Base-by-base conservation (phyloP, 108 stramenopile genomes). In the Skeletonema menzelii region DNA sequence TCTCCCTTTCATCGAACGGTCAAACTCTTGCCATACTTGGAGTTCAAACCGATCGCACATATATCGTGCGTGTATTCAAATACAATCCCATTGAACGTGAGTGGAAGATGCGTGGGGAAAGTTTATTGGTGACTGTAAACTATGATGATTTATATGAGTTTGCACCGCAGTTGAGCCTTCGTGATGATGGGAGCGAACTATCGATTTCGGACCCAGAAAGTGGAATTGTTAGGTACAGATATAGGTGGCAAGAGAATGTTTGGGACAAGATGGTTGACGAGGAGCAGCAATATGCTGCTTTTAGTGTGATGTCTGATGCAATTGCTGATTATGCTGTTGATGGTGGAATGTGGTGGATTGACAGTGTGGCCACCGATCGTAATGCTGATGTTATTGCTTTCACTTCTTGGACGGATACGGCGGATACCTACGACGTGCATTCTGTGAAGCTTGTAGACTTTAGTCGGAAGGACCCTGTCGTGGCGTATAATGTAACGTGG, bases 21-120 rank as follows among this genome's bases (percentile, higher is more conserved):
- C 24, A 61, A 30, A 61, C 59, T 30, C 59, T 61, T n/a, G 59
- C 59, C 24, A 61, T 61, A n/a, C 27, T 61, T n/a, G 59, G 59
- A n/a, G 27, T 61, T n/a, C n/a, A n/a, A n/a, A 22, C n/a, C 59
- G 59, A 20, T n/a, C n/a, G 28, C 27, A 28, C 59, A n/a, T 61
- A 61, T 22, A 30, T 61, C 26, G 59, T 61, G 20, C 59, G 59
- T n/a, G 59, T 61, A n/a, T 61, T 20, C 59, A 30, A 61, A 30
- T 61, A 30, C 8, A 30, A 61, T 22, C 17, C 49, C 49, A 53
- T 53, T 22, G 20, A 19, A 22, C 49, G 20, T 5, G 49, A 53
- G 49, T 53, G 49, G 49, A 22, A 53, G 20, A 53, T 20, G 49
- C 49, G 49, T 1, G 59, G 59, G 0, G 22, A 61, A 30, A n/a